These are phyloP conservation scores for Ustilago esculenta DNA, from an alignment of 1,284 basidiomycete species.

Conservation along the genomic window DNA sequence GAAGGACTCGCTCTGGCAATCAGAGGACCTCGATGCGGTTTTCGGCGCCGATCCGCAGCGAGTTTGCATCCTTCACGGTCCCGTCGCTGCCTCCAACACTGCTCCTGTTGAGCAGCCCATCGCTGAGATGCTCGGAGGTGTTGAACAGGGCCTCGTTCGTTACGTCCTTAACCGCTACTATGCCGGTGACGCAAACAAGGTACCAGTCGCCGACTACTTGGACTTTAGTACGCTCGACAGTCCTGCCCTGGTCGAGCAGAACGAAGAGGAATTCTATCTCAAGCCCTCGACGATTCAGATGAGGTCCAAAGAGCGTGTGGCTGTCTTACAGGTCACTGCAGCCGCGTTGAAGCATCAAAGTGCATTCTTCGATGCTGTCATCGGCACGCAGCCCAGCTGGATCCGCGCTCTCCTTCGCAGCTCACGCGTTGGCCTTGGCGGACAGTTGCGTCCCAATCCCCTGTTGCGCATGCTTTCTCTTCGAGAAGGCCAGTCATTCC, in stretches of 20 bases:
- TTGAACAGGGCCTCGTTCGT: conserved; percentile 80
- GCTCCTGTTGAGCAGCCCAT: conserved; percentile 91
- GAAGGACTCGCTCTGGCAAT: conserved; percentile 95
- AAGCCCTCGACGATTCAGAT: too few relatives aligned
- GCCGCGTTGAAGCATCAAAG: too few relatives aligned
- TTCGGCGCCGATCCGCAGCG: conserved; percentile 93
- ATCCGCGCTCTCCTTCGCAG: conserved; percentile 84
- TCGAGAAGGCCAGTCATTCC: conserved; percentile 79
- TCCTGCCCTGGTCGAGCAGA: conserved; percentile 68
- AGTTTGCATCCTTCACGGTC: conserved; percentile 96
- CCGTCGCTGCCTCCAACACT: conserved; percentile 90
- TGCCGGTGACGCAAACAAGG: conserved; percentile 77
- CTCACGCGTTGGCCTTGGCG: conserved; percentile 73
- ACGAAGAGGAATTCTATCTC: too few relatives aligned
- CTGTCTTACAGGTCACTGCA: too few relatives aligned
- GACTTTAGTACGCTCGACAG: conserved; percentile 72
- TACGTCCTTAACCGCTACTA: conserved; percentile 86
- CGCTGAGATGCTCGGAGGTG: conserved; percentile 87
- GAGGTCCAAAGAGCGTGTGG: too few relatives aligned
- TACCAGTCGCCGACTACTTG: conserved; percentile 91
- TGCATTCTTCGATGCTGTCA: conserved; percentile 87
- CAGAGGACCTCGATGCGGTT: conserved; percentile 97
- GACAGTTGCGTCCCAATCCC: conserved; percentile 83
- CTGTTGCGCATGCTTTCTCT: conserved; percentile 86
- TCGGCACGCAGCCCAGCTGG: conserved; percentile 85